Base-by-base conservation (phyloP, 768 basidiomycete genomes). In the Lyophyllum atratum region DNA sequence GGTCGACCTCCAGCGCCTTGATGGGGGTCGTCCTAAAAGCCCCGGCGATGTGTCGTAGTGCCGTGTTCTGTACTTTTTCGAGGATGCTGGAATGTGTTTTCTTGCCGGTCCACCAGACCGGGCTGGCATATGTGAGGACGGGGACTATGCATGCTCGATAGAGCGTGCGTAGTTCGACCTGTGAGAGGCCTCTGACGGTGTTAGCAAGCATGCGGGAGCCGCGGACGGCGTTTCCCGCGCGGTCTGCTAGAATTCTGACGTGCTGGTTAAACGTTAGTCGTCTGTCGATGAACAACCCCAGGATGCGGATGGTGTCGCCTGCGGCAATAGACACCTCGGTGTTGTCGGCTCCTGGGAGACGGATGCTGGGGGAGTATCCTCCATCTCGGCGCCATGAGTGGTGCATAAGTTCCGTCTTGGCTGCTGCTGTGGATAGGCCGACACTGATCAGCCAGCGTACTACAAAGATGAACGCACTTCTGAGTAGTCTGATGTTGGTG, bases 191-290 rank as follows among this genome's bases (percentile, higher is more conserved):
- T 1, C 61, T 47, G 9, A 75, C 64, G 0, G 73, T 75, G 66
- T 74, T 72, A 1, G 66, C 66, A 1, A 77, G 70, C 67, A 76
- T 74, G 0, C 58, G 52, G 0, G 74, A 49, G 0, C 61, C 64
- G 12, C 58, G 59, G 1, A 71, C 65, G 2, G 70, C 65, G 12
- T 61, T 66, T 9, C 49, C 58, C 0, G 72, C 76, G 9, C 62
- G 49, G 4, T 59, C 65, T 0, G 70, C 56, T 10, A 68, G 51
- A 0, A 58, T 56, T 10, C 67, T 60, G 4, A 70, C 64, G 37
- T 77, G 76, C 7, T 68, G 55, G 19, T 67, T 60, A 61, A 77
- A 78, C 0, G 24, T 40, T 0, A 78, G 70, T 47, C 70, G 65
- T 1, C 64, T 33, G 63, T 76, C 74, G 11, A 76, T 66, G 59